phyloP scores from a whole-genome alignment of 148 eudicot genomes.

The Fallopia convolvulus region DNA sequence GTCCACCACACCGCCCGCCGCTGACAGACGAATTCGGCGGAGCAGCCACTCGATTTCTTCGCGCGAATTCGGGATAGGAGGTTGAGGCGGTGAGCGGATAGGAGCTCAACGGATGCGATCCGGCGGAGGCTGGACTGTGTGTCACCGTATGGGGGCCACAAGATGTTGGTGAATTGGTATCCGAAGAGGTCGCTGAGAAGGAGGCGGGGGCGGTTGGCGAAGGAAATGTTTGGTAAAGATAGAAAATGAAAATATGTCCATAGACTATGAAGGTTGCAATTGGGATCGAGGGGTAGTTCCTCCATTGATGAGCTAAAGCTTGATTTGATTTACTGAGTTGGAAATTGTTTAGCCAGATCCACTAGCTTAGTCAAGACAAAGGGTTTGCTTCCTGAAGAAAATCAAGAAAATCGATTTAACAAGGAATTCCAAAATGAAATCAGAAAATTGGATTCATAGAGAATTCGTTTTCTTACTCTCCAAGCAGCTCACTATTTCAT shows the following conservation, averaged over 20 bases:
- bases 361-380: too few relatives aligned
- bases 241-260: too few relatives aligned
- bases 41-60: constrained; percentile 21
- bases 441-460: too few relatives aligned
- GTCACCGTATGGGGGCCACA: constrained; percentile 33
- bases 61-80: constrained; percentile 15
- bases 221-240: constrained; percentile 16
- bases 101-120: constrained; percentile 23
- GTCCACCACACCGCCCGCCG: constrained; percentile 19
- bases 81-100: too few relatives aligned
- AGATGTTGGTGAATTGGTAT: constrained; percentile 28
- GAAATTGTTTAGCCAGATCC: too few relatives aligned
- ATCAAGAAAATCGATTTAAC: too few relatives aligned
- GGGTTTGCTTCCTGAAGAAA: too few relatives aligned
- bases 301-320: background rate
- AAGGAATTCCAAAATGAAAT: too few relatives aligned
- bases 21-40: background rate
- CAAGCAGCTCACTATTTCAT: too few relatives aligned
- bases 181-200: constrained; percentile 28
- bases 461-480: too few relatives aligned
- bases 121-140: constrained; percentile 37
- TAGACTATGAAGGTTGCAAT: constrained; percentile 4
- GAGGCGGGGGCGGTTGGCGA: constrained; percentile 34
- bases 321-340: background rate
- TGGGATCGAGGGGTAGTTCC: background rate